Conservation (phyloP, 2,329 filamentous ascomycete genomes). For the Stagonosporopsis chrysanthemi region DNA sequence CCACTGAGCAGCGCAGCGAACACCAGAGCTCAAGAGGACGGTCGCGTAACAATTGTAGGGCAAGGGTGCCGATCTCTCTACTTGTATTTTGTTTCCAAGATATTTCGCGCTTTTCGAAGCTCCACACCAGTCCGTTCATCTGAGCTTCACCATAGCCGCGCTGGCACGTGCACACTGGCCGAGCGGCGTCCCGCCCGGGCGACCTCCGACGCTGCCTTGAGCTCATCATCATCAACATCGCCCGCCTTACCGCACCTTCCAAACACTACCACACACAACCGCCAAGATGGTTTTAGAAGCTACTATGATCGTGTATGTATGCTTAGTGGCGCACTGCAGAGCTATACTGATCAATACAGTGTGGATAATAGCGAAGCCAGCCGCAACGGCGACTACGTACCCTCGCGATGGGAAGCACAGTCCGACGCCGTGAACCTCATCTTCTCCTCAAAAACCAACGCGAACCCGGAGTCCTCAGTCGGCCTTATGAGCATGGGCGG, state of each 20-base stretch:
- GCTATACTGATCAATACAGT: conserved; percentile 52
- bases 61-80: neutral
- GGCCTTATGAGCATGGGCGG: conserved; percentile 99
- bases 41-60: neutral
- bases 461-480: conserved; percentile 95
- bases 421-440: conserved; percentile 93
- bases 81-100: neutral
- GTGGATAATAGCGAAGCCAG: conserved; percentile 99
- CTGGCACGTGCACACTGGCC: conserved; percentile 11
- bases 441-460: conserved; percentile 93
- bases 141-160: conserved; percentile 11
- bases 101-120: neutral
- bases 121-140: neutral
- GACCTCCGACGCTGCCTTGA: conserved; percentile 33
- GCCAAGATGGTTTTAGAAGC: conserved; percentile 96
- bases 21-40: neutral
- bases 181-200: conserved; percentile 19
- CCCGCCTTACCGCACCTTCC: conserved; percentile 17
- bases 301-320: conserved; percentile 85
- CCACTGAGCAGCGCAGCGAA: neutral
- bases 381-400: conserved; percentile 91
- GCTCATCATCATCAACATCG: conserved; percentile 32
- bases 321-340: neutral
- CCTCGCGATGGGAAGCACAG: conserved; percentile 95
- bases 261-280: conserved; percentile 16